Conservation (phyloP, 2,329 filamentous ascomycete genomes). For the Berkeleyomyces basicola region DNA sequence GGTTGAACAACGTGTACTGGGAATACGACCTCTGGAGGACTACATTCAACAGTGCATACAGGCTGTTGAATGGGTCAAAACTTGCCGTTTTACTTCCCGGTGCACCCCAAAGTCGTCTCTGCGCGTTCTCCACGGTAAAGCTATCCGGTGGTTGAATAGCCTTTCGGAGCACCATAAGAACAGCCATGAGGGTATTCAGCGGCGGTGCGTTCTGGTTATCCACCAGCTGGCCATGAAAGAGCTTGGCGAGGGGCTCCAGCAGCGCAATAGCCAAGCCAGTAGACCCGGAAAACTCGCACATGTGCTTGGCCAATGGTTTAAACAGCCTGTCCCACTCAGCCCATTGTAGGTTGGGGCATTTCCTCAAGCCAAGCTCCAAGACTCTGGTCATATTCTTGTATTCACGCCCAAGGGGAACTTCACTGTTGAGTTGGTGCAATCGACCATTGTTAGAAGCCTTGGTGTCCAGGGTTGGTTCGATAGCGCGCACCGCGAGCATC, state of each 20-base stretch:
- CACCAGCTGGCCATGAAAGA: constrained; percentile 16
- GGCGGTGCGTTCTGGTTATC: constrained; percentile 7
- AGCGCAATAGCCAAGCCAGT: constrained; percentile 48
- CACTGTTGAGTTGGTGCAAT: not conserved
- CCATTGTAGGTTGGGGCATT: constrained; percentile 31
- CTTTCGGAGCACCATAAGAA: constrained; percentile 28
- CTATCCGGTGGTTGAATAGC: constrained; percentile 41
- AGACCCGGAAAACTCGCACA: constrained; percentile 48
- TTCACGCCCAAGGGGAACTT: constrained; percentile 37
- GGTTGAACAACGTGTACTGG: constrained; percentile 24
- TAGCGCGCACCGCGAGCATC: constrained; percentile 1
- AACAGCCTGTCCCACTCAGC: constrained; percentile 39
- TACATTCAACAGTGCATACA: constrained; percentile 44
- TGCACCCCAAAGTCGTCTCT: constrained; percentile 50
- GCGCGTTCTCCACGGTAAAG: constrained; percentile 47
- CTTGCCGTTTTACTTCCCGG: constrained; percentile 25
- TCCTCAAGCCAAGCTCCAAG: constrained; percentile 42
- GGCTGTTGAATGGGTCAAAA: constrained; percentile 46
- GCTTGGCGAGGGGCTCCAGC: constrained; percentile 53
- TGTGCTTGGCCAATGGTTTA: constrained; percentile 35
- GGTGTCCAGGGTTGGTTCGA: not conserved
- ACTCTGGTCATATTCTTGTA: constrained; percentile 55
- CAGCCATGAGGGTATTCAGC: constrained; percentile 21
- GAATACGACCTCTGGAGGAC: constrained; percentile 40
- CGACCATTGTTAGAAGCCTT: not conserved